Evolutionary conservation across 768 basidiomycete species (phyloP), one percentile per base, ranked within the genome.

Genomic region (Tulasnella sp.): DNA sequence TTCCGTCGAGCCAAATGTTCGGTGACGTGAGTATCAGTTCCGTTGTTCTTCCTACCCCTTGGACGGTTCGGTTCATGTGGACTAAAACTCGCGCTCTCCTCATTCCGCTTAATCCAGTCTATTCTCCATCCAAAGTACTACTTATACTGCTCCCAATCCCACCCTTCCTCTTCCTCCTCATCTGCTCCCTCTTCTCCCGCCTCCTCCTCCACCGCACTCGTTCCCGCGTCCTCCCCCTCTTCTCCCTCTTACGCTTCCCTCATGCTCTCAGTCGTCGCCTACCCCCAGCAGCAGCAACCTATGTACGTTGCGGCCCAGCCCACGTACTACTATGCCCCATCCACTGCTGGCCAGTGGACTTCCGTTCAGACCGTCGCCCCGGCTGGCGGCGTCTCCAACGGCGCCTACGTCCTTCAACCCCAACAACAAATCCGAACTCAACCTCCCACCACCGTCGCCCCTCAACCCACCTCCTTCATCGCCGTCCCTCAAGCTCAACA

Each of bases 341-440:
- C 78, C 27, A 42, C 78, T 74, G 78, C 78, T 73, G 78, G 78
- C 34, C 78, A 79, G 71, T 79, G 78, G 78, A 38, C 73, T 39
- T 16, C 78, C 44, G 73, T 73, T 42, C 42, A 9, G 8, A 38
- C 62, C 58, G 78, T 79, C 68, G 40, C 40, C 42, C 73, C 74
- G 42, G 38, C 68, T 46, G 78, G 78, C 31, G 44, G 31, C 71
- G 78, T 40, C 19, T 77, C 48, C 8, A 77, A 77, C 76, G 52
- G 46, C 76, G 56, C 52, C 48, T 62, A 77, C 27, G 39, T 62
- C 34, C 21, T 31, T 7, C 76, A 34, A 24, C 56, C 19, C 10
- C 56, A n/a, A 3, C 75, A 77, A 38, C 76, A 77, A 39, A 77
- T 62, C 56, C 38, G 39, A 7, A 46, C 48, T 19, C 76, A 74